phyloP scores from a whole-genome alignment of 148 eudicot genomes.

The Hydrangea macrophylla region DNA sequence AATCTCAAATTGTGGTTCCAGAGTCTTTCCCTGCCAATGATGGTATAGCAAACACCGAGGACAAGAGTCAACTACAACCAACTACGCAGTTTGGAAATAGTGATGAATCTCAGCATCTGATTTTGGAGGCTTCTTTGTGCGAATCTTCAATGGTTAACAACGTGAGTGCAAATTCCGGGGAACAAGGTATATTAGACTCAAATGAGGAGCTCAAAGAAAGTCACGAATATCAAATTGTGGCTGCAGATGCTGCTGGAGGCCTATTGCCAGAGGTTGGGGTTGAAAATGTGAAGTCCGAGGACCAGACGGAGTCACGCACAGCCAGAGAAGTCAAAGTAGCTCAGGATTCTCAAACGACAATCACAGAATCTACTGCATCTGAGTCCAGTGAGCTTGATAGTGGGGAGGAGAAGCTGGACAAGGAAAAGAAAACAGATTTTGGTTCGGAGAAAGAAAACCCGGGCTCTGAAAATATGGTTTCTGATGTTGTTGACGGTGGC shows the following conservation, averaged over 20 bases:
- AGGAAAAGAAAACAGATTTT: conserved; percentile 22
- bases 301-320: conserved; percentile 12
- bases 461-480: conserved; percentile 12
- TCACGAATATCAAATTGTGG: conserved; percentile 13
- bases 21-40: conserved; percentile 19
- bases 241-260: conserved; percentile 3
- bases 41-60: conserved; percentile 11
- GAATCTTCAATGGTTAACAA: background rate
- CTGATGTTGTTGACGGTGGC: background rate
- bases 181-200: conserved; percentile 9
- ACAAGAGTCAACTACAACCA: conserved; percentile 4
- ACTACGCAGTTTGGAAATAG: conserved; percentile 3
- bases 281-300: conserved; percentile 18
- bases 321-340: conserved; percentile 20
- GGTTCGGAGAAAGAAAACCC: conserved; percentile 16
- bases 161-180: conserved; percentile 11
- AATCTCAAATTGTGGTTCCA: conserved; percentile 17
- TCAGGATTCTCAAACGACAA: conserved; percentile 12
- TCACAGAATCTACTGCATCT: conserved; percentile 14
- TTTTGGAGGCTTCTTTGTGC: conserved; percentile 2
- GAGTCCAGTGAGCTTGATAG: conserved; percentile 14
- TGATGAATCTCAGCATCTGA: background rate
- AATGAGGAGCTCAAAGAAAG: conserved; percentile 17
- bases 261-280: background rate
- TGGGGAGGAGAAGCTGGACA: conserved; percentile 24